A percentile compares a stretch with the other conserved stretches of the same genome.
Conservation (phyloP, 139 green algal species). For the Coelastrella sp. region DNA sequence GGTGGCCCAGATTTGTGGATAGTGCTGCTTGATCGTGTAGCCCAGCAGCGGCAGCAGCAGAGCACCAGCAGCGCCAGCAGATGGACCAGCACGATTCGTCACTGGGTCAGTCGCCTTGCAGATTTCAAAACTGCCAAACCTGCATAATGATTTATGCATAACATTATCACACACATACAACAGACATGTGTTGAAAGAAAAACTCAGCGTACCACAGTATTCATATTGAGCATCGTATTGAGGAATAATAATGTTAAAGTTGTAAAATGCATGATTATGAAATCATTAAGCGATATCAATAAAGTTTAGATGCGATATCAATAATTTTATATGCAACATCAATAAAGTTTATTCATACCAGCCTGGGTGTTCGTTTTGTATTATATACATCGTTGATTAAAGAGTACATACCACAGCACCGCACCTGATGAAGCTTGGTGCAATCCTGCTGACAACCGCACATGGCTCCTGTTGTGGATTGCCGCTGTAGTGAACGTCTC, state of each 20-base stretch:
- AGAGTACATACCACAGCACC: too few relatives aligned
- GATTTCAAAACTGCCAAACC: constrained; percentile 61
- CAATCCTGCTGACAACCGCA: constrained; percentile 67
- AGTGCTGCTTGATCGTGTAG: constrained; percentile 60
- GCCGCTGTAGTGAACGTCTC: constrained; percentile 61
- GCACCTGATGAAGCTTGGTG: constrained; percentile 66
- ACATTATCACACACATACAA: not conserved
- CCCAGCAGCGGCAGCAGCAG: constrained; percentile 64
- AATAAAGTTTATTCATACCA: too few relatives aligned
- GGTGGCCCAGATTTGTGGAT: constrained; percentile 56
- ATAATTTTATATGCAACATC: too few relatives aligned
- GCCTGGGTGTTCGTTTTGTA: too few relatives aligned
- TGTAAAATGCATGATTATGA: too few relatives aligned
- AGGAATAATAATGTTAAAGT: too few relatives aligned
- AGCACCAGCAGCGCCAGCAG: constrained; percentile 44
- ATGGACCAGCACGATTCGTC: constrained; percentile 61
- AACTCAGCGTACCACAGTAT: too few relatives aligned
- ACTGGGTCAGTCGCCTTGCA: constrained; percentile 56
- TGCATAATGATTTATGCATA: not conserved
- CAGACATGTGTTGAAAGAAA: not conserved
- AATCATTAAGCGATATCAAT: too few relatives aligned
- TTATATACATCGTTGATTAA: too few relatives aligned
- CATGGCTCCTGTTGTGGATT: constrained; percentile 56
- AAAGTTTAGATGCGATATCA: too few relatives aligned
- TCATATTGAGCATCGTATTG: too few relatives aligned